Percentiles rank a stretch among this genome's conserved stretches.
phyloP scores from a whole-genome alignment of 345 rosid genomes.

The Combretum micranthum region DNA sequence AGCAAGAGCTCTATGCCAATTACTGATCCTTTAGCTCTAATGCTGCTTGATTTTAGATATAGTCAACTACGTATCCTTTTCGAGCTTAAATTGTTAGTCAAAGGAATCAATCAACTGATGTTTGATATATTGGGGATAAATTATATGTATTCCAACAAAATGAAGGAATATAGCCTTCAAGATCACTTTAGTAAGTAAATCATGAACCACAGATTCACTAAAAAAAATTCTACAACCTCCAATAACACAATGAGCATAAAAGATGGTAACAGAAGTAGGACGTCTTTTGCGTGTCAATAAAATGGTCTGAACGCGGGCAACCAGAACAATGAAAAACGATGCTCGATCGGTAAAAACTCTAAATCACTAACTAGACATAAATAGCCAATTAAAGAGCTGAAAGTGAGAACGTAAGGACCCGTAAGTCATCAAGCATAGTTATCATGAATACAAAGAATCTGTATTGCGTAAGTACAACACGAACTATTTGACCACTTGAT shows the following conservation, averaged over 20 bases:
- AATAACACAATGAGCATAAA: slow-evolving; percentile 7
- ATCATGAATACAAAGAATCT: too few relatives aligned
- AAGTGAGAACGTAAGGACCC: too few relatives aligned
- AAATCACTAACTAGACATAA: too few relatives aligned
- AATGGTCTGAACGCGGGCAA: too few relatives aligned
- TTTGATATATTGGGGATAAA: slow-evolving; percentile 1
- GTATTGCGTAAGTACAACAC: too few relatives aligned
- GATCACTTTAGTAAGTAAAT: neutral
- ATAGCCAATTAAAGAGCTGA: too few relatives aligned
- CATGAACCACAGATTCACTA: slow-evolving; percentile 11
- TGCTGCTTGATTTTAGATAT: slow-evolving; percentile 12
- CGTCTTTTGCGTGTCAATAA: neutral
- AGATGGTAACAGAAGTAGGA: neutral
- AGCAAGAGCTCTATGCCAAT: slow-evolving; percentile 6
- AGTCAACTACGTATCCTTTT: slow-evolving; percentile 9
- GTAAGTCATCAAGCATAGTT: too few relatives aligned
- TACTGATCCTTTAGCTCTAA: slow-evolving; percentile 3
- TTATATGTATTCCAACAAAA: neutral
- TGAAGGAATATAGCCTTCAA: slow-evolving; percentile 3
- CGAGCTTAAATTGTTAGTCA: slow-evolving; percentile 9
- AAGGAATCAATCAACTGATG: slow-evolving; percentile 8
- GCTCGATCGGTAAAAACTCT: neutral
- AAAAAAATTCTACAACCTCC: slow-evolving; percentile 15
- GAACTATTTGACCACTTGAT: too few relatives aligned
- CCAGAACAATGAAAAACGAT: neutral